phyloP scores from a whole-genome alignment of 2,329 filamentous ascomycete genomes.

The Colletotrichum tamarilloi region DNA sequence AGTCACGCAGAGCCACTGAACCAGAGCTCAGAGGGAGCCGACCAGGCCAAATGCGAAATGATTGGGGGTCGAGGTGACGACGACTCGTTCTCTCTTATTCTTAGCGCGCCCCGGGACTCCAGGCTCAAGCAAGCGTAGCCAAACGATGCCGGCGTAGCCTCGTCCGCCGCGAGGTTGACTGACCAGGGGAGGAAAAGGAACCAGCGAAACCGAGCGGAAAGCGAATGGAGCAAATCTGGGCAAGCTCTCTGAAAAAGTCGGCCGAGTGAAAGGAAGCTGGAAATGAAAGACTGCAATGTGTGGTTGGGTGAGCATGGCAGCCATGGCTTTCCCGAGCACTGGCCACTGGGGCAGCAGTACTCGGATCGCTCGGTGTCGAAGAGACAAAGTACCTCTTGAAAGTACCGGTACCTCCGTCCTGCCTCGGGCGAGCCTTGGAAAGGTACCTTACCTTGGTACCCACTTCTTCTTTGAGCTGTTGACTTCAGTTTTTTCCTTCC shows the following conservation, averaged over 20 bases:
- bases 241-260: background rate
- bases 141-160: slow-evolving; percentile 5
- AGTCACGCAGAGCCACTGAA: background rate
- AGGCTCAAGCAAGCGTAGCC: slow-evolving; percentile 7
- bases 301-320: background rate
- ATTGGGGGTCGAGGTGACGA: slow-evolving; percentile 28
- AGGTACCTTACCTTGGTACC: background rate
- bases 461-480: background rate
- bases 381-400: background rate
- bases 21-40: slow-evolving; percentile 7
- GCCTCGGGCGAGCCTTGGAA: slow-evolving; percentile 3
- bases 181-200: background rate
- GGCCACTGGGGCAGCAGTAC: background rate
- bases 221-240: background rate
- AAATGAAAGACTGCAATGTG: background rate
- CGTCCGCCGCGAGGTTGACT: slow-evolving; percentile 11
- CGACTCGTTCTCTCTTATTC: slow-evolving; percentile 11
- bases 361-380: slow-evolving; percentile 4
- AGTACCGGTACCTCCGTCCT: slow-evolving; percentile 25
- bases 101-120: slow-evolving; percentile 13
- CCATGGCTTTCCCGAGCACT: background rate
- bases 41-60: slow-evolving; percentile 8
- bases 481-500: background rate
- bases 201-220: slow-evolving; percentile 10
- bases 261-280: background rate